Evolutionary conservation across 768 basidiomycete genomes (phyloP), one percentile per base, ranked within the genome.

Genomic region (Gyrodon lividus): DNA sequence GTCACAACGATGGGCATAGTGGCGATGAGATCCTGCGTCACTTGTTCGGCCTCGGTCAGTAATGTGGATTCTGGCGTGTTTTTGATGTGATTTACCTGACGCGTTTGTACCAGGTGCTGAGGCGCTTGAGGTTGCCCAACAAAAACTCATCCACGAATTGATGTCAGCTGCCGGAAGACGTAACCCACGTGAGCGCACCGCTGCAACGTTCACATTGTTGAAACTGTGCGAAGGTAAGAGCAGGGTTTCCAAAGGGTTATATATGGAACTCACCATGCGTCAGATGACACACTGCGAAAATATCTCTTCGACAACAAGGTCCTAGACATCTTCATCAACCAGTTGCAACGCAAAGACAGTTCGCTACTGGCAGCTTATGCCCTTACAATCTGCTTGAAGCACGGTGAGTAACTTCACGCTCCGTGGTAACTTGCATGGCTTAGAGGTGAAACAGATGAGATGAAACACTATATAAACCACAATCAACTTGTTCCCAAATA

Each of bases 351-450:
- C 2, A 60, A 56, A 46, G 46, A 58, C 4, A 53, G 37, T 2
- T 55, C 62, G 3, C 39, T 65, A 10, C 55, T 65, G 8, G 60
- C 57, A 26, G 60, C 60, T 14, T 65, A 65, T 8, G 60, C 63
- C 1, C 39, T 65, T 23, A 35, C 45, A 1, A 50, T 26, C 2
- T 65, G 60, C 43, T 16, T 65, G 48, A 51, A 53, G 33, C 24
- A 55, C 4, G 1, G 62, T 65, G 22, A 43, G 63, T 50, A 1
- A 17, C 39, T 31, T 37, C 16, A 6, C 7, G 12, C 6, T 16
- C 7, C 40, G 7, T 17, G 2, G 5, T 16, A 4, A 23, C 1
- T 1, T 8, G 6, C 37, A 13, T 10, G 6, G 22, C 37, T 55
- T 5, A 55, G 2, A 20, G 24, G 19, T 22, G 10, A 12, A 4